Conservation (phyloP, 768 basidiomycete species). For the Fibroporia radiculosa region DNA sequence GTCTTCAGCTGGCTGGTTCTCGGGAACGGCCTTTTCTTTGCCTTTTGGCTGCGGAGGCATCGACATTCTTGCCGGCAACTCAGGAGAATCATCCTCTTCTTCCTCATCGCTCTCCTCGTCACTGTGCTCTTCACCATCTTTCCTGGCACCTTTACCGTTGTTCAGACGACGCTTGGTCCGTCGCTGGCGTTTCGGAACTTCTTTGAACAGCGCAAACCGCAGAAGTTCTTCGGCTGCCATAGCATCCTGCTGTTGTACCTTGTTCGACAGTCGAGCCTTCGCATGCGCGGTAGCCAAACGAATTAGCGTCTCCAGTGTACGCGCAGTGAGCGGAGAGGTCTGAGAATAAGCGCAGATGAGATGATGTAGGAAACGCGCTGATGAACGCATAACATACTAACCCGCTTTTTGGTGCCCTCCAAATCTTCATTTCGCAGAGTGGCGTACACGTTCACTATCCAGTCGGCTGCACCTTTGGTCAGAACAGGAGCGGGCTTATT, state of each 20-base stretch:
- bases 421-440: conserved; percentile 87
- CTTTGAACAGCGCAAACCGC: conserved; percentile 95
- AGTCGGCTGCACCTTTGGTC: conserved; percentile 90
- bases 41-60: conserved; percentile 32
- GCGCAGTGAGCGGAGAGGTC: conserved; percentile 96
- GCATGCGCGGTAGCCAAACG: conserved; percentile 98
- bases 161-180: conserved; percentile 86
- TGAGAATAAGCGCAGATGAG: conserved; percentile 23
- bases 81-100: conserved; percentile 40
- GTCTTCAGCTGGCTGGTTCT: conserved; percentile 34
- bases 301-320: conserved; percentile 97
- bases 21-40: conserved; percentile 18
- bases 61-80: conserved; percentile 39
- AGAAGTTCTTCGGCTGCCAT: conserved; percentile 89
- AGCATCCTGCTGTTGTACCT: conserved; percentile 82
- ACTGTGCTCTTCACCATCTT: conserved; percentile 40
- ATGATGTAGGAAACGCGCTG: neutral
- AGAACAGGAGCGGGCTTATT: conserved; percentile 76
- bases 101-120: conserved; percentile 46
- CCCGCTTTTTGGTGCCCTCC: conserved; percentile 86
- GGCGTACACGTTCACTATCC: conserved; percentile 90
- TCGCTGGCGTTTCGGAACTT: conserved; percentile 77
- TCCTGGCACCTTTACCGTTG: conserved; percentile 37
- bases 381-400: conserved; percentile 21
- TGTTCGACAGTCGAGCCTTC: conserved; percentile 82